These are phyloP conservation scores for Curvularia hawaiiensis DNA, from an alignment of 2,329 filamentous ascomycete species.

Conservation along the genomic window DNA sequence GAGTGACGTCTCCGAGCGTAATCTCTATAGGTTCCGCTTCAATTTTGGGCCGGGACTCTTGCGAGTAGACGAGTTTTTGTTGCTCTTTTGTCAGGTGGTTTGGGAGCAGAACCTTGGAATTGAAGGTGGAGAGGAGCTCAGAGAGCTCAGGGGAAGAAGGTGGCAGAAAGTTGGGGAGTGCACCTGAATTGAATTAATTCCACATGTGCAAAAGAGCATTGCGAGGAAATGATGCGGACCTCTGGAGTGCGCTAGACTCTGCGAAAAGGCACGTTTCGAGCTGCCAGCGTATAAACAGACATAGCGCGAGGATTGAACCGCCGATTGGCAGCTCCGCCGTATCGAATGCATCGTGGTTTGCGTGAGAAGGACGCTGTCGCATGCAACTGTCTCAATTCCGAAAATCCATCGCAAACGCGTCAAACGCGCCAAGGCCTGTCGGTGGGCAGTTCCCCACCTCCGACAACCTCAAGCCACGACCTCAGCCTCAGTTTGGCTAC, in stretches of 20 bases:
- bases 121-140: slow-evolving; percentile 47
- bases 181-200: slow-evolving; percentile 27
- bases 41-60: slow-evolving; percentile 49
- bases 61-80: slow-evolving; percentile 50
- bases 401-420: slow-evolving; percentile 31
- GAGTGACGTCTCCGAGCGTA: slow-evolving; percentile 47
- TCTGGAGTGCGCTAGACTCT: slow-evolving; percentile 27
- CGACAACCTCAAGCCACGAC: slow-evolving; percentile 13
- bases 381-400: slow-evolving; percentile 7
- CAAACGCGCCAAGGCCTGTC: slow-evolving; percentile 35
- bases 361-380: slow-evolving; percentile 3
- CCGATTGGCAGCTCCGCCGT: slow-evolving; percentile 37
- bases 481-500: slow-evolving; percentile 12
- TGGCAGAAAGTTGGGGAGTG: slow-evolving; percentile 50
- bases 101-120: slow-evolving; percentile 53
- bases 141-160: slow-evolving; percentile 51
- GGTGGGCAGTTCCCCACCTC: slow-evolving; percentile 4
- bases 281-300: slow-evolving; percentile 23
- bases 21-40: slow-evolving; percentile 51
- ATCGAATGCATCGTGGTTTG: slow-evolving; percentile 38
- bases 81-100: slow-evolving; percentile 50
- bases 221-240: slow-evolving; percentile 21
- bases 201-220: neutral
- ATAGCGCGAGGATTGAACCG: slow-evolving; percentile 22
- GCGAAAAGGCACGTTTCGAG: slow-evolving; percentile 40